A percentile compares a stretch with the other conserved stretches of the same genome.
Evolutionary conservation across 257 asterid species (phyloP).

Genomic region (Solanum boliviense): DNA sequence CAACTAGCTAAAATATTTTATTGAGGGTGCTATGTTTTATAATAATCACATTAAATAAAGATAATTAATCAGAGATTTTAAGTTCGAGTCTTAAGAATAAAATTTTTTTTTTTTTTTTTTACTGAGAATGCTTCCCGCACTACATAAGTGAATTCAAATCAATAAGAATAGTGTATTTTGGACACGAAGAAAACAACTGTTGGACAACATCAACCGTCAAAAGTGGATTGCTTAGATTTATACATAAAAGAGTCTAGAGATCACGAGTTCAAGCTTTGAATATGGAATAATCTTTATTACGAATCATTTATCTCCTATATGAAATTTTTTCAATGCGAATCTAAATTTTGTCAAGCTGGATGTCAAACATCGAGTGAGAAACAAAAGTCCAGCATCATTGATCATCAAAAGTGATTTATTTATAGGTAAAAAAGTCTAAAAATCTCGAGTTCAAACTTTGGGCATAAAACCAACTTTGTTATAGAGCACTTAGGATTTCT

Average conservation of each 20-base stretch:
- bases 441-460: neutral
- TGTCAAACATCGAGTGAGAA: neutral
- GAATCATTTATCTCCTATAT: neutral
- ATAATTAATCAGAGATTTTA: neutral
- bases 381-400: neutral
- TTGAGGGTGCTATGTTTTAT: neutral
- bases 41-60: neutral
- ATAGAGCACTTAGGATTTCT: neutral
- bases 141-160: neutral
- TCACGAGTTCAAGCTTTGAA: neutral
- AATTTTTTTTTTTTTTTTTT: no score
- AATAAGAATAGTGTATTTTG: neutral
- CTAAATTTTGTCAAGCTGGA: neutral
- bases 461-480: neutral
- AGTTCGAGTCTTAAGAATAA: neutral
- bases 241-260: neutral
- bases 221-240: neutral
- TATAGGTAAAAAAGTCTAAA: neutral
- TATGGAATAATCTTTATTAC: neutral
- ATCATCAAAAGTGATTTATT: neutral
- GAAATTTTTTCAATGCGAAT: neutral
- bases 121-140: rapidly evolving
- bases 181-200: neutral
- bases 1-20: neutral
- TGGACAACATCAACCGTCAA: neutral